These are phyloP conservation scores for Aureobasidium leucospermi DNA, from an alignment of 2,329 filamentous ascomycete genomes.

Conservation along the genomic window DNA sequence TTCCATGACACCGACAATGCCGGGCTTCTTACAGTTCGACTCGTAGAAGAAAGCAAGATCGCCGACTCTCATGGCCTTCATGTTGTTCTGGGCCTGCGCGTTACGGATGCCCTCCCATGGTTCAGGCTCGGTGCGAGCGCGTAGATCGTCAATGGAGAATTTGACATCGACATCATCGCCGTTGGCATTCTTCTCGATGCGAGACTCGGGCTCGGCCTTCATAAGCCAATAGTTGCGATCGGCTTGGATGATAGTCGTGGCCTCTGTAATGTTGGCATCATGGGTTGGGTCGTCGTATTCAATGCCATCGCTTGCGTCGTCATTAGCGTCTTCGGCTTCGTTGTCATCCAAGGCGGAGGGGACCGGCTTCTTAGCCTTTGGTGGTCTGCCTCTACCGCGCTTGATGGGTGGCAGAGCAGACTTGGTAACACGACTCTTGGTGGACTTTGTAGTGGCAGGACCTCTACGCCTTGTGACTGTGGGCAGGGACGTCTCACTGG, in stretches of 20 bases:
- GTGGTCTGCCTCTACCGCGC: constrained; percentile 19
- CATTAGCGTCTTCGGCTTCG: constrained; percentile 8
- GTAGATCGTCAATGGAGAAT: constrained; percentile 90
- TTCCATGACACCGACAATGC: constrained; percentile 59
- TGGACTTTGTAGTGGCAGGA: background rate
- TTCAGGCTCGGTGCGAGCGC: constrained; percentile 65
- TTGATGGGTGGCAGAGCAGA: constrained; percentile 1
- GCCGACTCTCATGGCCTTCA: constrained; percentile 82
- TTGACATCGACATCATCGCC: constrained; percentile 81
- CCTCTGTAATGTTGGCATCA: constrained; percentile 7
- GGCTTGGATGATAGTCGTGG: constrained; percentile 4
- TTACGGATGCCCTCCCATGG: constrained; percentile 66
- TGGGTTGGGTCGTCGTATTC: background rate
- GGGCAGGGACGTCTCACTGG: background rate
- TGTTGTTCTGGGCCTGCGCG: constrained; percentile 68
- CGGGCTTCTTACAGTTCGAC: constrained; percentile 83
- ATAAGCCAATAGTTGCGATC: constrained; percentile 39
- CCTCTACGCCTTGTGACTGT: background rate
- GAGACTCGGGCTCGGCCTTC: constrained; percentile 67
- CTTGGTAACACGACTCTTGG: background rate
- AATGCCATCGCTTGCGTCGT: constrained; percentile 10
- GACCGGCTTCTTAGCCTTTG: constrained; percentile 1
- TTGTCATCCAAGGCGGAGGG: background rate
- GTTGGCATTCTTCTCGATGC: constrained; percentile 57
- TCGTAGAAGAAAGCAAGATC: constrained; percentile 97